These are phyloP conservation scores for Diaporthe citrichinensis DNA, from an alignment of 2,329 filamentous ascomycete species.

Conservation along the genomic window DNA sequence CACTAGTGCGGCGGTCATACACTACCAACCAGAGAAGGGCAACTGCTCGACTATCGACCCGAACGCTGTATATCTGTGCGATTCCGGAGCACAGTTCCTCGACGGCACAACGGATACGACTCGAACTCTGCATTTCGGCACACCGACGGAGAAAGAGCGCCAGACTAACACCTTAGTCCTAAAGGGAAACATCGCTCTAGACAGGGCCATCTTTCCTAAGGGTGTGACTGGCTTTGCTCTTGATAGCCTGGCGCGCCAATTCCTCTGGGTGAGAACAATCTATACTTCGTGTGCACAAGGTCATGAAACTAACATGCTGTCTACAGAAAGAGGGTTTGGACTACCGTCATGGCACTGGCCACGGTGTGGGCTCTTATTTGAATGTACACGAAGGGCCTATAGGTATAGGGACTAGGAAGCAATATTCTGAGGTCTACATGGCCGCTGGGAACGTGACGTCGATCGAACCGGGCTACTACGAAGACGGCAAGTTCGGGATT, in stretches of 20 bases:
- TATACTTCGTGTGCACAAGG: slow-evolving; percentile 10
- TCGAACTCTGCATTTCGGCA: slow-evolving; percentile 91
- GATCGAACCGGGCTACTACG: slow-evolving; percentile 97
- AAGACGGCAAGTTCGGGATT: slow-evolving; percentile 94
- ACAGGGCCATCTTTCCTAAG: slow-evolving; percentile 90
- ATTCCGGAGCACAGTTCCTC: slow-evolving; percentile 95
- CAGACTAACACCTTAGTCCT: slow-evolving; percentile 94
- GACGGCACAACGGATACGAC: slow-evolving; percentile 98
- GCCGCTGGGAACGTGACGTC: slow-evolving; percentile 95
- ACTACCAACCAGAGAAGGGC: slow-evolving; percentile 90
- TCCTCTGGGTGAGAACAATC: slow-evolving; percentile 79
- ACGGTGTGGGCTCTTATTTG: slow-evolving; percentile 93
- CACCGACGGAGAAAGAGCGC: slow-evolving; percentile 85
- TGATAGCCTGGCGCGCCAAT: slow-evolving; percentile 89
- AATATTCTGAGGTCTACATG: slow-evolving; percentile 91
- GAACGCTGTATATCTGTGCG: slow-evolving; percentile 90
- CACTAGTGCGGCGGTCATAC: slow-evolving; percentile 92
- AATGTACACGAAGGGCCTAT: slow-evolving; percentile 99
- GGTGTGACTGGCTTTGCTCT: slow-evolving; percentile 94
- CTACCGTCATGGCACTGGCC: slow-evolving; percentile 95
- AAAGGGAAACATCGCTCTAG: slow-evolving; percentile 93
- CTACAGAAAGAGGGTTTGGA: slow-evolving; percentile 81
- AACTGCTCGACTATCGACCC: slow-evolving; percentile 88
- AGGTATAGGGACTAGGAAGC: slow-evolving; percentile 91
- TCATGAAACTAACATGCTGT: slow-evolving; percentile 43